A percentile compares a stretch with the other conserved stretches of the same genome.
These are phyloP conservation scores for Penium margaritaceum DNA, from an alignment of 139 green algal genomes.

Conservation along the genomic window DNA sequence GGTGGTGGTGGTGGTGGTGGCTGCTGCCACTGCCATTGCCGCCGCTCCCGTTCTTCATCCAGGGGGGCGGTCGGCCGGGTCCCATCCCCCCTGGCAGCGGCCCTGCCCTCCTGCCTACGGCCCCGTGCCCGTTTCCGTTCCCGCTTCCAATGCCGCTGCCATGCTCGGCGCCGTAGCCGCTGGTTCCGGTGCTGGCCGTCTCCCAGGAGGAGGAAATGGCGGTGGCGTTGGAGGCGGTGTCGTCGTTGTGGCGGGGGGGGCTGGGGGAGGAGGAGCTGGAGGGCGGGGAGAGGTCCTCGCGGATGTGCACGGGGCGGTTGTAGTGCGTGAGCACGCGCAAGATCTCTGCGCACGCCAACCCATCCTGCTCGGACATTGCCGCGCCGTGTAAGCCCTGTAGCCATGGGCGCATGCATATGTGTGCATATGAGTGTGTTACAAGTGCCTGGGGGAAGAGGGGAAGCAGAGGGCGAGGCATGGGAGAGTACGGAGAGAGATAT, in stretches of 20 bases:
- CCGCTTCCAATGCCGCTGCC: too few relatives aligned
- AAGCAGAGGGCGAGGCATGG: not conserved
- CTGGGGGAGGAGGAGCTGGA: not conserved
- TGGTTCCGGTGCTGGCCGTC: too few relatives aligned
- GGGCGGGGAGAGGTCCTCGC: not conserved
- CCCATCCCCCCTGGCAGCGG: too few relatives aligned
- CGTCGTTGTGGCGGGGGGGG: too few relatives aligned
- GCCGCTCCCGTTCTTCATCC: too few relatives aligned
- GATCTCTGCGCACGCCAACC: slow-evolving; percentile 12
- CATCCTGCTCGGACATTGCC: not conserved
- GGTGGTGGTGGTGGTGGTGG: too few relatives aligned
- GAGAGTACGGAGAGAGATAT: not conserved
- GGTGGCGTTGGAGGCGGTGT: too few relatives aligned
- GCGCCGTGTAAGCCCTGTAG: not conserved
- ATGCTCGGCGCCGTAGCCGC: too few relatives aligned
- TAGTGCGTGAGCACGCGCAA: slow-evolving; percentile 14
- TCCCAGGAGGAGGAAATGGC: too few relatives aligned
- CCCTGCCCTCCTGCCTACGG: not conserved
- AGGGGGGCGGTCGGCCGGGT: too few relatives aligned
- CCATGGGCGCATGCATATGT: not conserved
- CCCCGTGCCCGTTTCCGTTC: too few relatives aligned
- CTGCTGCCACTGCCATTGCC: not conserved
- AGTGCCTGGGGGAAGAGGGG: not conserved
- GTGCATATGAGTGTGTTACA: not conserved
- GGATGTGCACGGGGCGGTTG: slow-evolving; percentile 7